These are phyloP conservation scores for Limnanthes douglasii DNA, from an alignment of 345 rosid genomes.

Conservation along the genomic window DNA sequence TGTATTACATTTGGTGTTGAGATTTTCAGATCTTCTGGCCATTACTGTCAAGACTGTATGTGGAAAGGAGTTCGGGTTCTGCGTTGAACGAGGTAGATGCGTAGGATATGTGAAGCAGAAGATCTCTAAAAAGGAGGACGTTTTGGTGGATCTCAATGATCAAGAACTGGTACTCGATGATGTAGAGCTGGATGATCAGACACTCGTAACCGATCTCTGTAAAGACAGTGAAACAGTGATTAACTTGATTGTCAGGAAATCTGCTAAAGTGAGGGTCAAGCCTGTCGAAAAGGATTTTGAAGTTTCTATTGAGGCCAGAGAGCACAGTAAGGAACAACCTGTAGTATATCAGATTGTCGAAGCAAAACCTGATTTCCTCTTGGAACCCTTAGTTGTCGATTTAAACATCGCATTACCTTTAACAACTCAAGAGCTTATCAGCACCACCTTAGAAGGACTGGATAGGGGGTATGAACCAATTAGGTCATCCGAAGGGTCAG, in stretches of 20 bases:
- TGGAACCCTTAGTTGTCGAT: conserved; percentile 46
- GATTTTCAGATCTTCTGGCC: conserved; percentile 50
- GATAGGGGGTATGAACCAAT: conserved; percentile 48
- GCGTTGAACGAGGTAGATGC: conserved; percentile 44
- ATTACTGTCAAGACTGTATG: conserved; percentile 42
- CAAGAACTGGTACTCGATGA: conserved; percentile 56
- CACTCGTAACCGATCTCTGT: conserved; percentile 45
- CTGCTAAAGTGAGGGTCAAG: conserved; percentile 40
- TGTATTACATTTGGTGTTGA: conserved; percentile 47
- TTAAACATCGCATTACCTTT: conserved; percentile 22
- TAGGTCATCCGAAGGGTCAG: conserved; percentile 61
- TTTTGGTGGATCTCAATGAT: conserved; percentile 24
- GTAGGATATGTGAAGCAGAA: conserved; percentile 71
- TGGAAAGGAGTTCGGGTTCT: conserved; percentile 52
- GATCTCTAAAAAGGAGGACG: conserved; percentile 35
- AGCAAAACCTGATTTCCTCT: conserved; percentile 21
- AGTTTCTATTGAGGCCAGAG: conserved; percentile 27
- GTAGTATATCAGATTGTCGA: too few relatives aligned
- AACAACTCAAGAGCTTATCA: conserved; percentile 35
- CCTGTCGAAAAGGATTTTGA: conserved; percentile 39
- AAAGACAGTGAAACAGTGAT: conserved; percentile 35
- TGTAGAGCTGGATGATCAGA: conserved; percentile 76
- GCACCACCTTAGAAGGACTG: conserved; percentile 48
- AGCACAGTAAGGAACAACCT: conserved; percentile 10
- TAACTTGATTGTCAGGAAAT: conserved; percentile 40